These are phyloP conservation scores for Suillus hirtellus DNA, from an alignment of 768 basidiomycete genomes.

Conservation along the genomic window DNA sequence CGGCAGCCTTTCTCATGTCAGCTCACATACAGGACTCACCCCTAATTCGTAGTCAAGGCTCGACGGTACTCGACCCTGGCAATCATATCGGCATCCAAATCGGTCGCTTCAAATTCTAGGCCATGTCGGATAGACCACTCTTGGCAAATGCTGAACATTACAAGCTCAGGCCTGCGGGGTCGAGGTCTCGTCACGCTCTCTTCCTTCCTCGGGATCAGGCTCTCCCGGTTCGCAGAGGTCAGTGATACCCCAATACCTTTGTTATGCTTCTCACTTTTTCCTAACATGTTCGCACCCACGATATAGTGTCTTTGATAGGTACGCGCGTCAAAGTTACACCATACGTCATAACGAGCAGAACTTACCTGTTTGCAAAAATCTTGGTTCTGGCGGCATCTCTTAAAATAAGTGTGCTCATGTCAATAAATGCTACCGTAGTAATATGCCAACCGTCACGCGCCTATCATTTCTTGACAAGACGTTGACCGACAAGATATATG, in stretches of 20 bases:
- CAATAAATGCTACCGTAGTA: neutral
- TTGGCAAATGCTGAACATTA: neutral
- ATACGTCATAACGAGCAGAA: neutral
- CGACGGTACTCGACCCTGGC: neutral
- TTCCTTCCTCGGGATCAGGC: neutral
- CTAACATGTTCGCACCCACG: neutral
- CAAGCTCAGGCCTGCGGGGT: neutral
- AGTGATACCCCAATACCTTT: neutral
- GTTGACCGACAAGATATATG: neutral
- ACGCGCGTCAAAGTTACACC: neutral
- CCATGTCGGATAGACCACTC: neutral
- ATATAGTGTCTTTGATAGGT: neutral
- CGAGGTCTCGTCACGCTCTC: neutral
- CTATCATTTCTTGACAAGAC: neutral
- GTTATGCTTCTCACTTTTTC: neutral
- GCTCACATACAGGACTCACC: neutral
- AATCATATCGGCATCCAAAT: neutral
- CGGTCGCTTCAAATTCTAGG: neutral
- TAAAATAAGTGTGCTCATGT: neutral
- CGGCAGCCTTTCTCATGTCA: conserved; percentile 4
- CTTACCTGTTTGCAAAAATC: neutral
- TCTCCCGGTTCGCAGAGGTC: neutral
- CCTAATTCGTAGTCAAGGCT: conserved; percentile 2
- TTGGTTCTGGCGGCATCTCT: neutral
- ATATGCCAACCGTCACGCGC: neutral